These are phyloP conservation scores for Tylopilus rubrobrunneus DNA, from an alignment of 768 basidiomycete species.

Conservation along the genomic window DNA sequence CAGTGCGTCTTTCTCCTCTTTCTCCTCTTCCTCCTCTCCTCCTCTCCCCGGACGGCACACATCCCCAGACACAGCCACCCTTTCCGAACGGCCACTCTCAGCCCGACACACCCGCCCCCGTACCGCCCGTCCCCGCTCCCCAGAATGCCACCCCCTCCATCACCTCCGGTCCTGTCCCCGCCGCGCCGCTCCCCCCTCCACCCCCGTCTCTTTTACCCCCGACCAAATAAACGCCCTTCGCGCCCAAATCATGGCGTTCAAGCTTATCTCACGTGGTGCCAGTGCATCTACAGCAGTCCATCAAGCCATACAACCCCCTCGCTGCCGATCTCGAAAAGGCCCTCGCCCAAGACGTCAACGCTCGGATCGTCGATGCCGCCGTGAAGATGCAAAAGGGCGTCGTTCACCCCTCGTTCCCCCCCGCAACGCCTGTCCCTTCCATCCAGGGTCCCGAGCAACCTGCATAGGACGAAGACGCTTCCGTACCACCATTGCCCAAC, in stretches of 20 bases:
- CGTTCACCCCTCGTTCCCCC: constrained; percentile 19
- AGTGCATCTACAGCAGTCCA: constrained; percentile 64
- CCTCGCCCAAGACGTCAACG: constrained; percentile 54
- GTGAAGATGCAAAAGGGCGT: constrained; percentile 67
- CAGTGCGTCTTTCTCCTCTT: constrained; percentile 26
- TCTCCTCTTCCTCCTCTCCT: constrained; percentile 1
- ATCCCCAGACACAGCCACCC: constrained; percentile 31
- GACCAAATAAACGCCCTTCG: constrained; percentile 74
- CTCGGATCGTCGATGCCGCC: constrained; percentile 68
- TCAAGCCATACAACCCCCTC: constrained; percentile 59
- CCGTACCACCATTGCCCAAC: constrained; percentile 31
- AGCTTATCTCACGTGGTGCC: constrained; percentile 64
- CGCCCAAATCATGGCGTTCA: constrained; percentile 81
- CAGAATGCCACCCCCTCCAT: constrained; percentile 36
- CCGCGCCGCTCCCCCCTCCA: constrained; percentile 55
- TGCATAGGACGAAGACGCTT: constrained; percentile 54
- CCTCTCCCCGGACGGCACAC: constrained; percentile 29
- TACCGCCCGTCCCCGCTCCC: constrained; percentile 31
- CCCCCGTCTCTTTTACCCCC: constrained; percentile 73
- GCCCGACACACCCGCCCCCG: constrained; percentile 6
- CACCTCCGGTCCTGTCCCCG: constrained; percentile 48
- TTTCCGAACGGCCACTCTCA: constrained; percentile 41
- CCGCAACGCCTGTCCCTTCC: constrained; percentile 27
- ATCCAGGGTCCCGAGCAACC: constrained; percentile 26
- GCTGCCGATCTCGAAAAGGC: constrained; percentile 63